These are phyloP conservation scores for Bipolaris cookei DNA, from an alignment of 2,329 filamentous ascomycete species.

Conservation along the genomic window DNA sequence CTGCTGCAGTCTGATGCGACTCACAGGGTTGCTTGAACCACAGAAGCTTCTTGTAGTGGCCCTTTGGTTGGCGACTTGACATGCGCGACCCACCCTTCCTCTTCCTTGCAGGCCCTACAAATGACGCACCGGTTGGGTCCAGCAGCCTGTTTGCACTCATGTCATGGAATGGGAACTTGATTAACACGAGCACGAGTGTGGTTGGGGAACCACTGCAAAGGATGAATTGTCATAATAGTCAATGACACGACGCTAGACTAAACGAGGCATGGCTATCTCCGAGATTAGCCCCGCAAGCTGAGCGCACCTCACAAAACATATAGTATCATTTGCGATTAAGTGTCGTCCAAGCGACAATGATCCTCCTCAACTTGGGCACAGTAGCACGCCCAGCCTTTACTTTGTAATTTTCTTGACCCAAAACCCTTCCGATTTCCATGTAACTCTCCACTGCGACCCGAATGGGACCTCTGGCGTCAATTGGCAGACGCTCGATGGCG, in stretches of 20 bases:
- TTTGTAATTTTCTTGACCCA: conserved; percentile 56
- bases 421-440: conserved; percentile 74
- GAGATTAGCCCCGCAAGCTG: conserved; percentile 1
- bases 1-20: conserved; percentile 35
- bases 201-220: not conserved
- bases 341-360: conserved; percentile 65
- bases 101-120: conserved; percentile 41
- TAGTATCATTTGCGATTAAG: conserved; percentile 48
- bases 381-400: conserved; percentile 56
- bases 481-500: conserved; percentile 67
- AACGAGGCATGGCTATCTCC: conserved; percentile 4
- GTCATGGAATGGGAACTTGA: not conserved
- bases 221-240: not conserved
- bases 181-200: conserved; percentile 2
- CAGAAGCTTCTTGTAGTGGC: conserved; percentile 90
- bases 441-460: conserved; percentile 76
- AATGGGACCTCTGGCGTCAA: conserved; percentile 66
- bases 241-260: not conserved
- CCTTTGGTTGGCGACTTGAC: conserved; percentile 71
- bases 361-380: conserved; percentile 56
- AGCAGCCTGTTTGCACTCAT: conserved; percentile 25
- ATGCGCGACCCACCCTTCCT: conserved; percentile 64
- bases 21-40: conserved; percentile 97
- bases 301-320: not conserved
- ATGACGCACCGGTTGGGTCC: conserved; percentile 21